Evolutionary conservation across 2,329 filamentous ascomycete genomes (phyloP), one percentile per base, ranked within the genome.

Genomic region (Aureobasidium zeae): DNA sequence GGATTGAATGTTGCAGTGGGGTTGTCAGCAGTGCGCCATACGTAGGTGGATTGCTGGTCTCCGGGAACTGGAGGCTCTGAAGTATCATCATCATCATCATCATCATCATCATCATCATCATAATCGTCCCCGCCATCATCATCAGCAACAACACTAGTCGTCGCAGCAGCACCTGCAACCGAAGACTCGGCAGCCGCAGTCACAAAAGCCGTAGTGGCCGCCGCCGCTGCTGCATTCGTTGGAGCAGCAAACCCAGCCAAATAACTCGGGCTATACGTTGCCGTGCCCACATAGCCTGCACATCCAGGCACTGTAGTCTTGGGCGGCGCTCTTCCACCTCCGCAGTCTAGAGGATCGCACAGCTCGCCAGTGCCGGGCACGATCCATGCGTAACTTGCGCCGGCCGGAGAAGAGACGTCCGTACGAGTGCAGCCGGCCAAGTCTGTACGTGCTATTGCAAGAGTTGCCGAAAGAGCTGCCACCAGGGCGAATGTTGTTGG

Each of bases 261-360:
- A 59, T 64, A 79, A 32, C 57, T 63, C 7, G 74, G 72, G 45
- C 65, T 66, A 59, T 76, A 74, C 10, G 69, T 71, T 12, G 63
- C 71, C 19, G 74, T 76, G 49, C 76, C 77, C 2, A 56, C 53
- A 64, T 81, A 80, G 3, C 45, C 54, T 2, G 60, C 55, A 55
- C 79, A 83, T 2, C 78, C 79, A 1, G 79, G 79, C 16, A 77
- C 72, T 19, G 69, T 72, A 12, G 72, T 76, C 66, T 77, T 32
- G 7, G 44, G 44, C 3, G 44, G 35, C 7, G 77, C 79, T 33
- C 73, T 69, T 44, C 78, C 79, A 51, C 79, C 79, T 46, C 79
- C 79, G 61, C 79, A 83, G 70, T 83, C 79, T 52, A 78, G 68
- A 49, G 75, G 56, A 9, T 67, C 66, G 69, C 79, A 83, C 56